A percentile compares a stretch with the other conserved stretches of the same genome.
phyloP scores from a whole-genome alignment of 805 yeast genomes.

The Lachancea lanzarotensis region DNA sequence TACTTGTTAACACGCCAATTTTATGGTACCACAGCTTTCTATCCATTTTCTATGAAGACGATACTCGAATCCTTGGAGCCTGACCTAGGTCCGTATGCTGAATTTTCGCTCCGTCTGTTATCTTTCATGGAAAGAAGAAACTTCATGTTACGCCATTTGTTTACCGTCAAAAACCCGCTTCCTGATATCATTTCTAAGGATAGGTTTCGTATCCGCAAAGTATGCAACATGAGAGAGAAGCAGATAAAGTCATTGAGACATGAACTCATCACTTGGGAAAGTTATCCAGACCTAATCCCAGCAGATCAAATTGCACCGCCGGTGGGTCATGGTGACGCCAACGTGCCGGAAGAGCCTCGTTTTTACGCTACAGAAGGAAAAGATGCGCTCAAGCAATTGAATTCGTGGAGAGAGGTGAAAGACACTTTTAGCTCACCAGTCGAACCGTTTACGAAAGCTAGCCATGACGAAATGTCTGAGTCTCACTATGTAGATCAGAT shows the following conservation, averaged over 20 bases:
- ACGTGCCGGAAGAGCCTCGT: not conserved
- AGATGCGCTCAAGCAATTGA: not conserved
- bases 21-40: conserved; percentile 6
- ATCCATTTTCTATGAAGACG: conserved; percentile 1
- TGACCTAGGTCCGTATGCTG: conserved; percentile 6
- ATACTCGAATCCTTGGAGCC: conserved; percentile 4
- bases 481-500: not conserved
- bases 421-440: not conserved
- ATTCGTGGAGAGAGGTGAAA: conserved; percentile 1
- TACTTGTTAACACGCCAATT: conserved; percentile 5
- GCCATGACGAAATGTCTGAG: not conserved
- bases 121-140: conserved; percentile 10
- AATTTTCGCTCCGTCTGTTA: conserved; percentile 5
- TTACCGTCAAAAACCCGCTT: conserved; percentile 1
- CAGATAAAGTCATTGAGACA: conserved; percentile 5
- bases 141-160: conserved; percentile 1
- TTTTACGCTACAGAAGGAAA: not conserved
- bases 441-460: not conserved
- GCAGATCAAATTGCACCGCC: not conserved
- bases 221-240: conserved; percentile 7
- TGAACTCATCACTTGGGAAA: conserved; percentile 4
- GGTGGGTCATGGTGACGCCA: not conserved
- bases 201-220: conserved; percentile 7
- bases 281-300: conserved; percentile 5
- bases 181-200: not conserved